Evolutionary conservation across 2,329 filamentous ascomycete genomes (phyloP).

Genomic region (Colletotrichum graminicola): DNA sequence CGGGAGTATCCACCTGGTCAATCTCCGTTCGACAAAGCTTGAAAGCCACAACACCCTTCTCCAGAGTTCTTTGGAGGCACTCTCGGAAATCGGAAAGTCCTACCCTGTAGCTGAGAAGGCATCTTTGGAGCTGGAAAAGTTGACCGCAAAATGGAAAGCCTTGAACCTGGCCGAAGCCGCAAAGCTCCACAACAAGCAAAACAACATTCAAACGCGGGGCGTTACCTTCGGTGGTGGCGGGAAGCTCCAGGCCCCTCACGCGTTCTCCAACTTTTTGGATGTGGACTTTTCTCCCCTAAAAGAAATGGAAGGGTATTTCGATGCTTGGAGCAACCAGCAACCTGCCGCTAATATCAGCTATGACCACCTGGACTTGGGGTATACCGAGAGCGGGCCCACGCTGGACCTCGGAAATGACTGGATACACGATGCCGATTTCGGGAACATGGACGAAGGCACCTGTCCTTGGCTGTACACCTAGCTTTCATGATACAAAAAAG

Average conservation of each 20-base stretch:
- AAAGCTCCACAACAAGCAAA: neutral
- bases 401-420: conserved; percentile 12
- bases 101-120: conserved; percentile 21
- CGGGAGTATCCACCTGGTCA: conserved; percentile 23
- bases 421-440: conserved; percentile 8
- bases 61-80: conserved; percentile 7
- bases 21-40: neutral
- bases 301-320: conserved; percentile 5
- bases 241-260: neutral
- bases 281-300: neutral
- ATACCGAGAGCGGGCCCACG: neutral
- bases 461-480: conserved; percentile 15
- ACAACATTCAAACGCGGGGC: neutral
- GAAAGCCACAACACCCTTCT: conserved; percentile 7
- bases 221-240: neutral
- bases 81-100: conserved; percentile 13
- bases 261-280: neutral
- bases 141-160: conserved; percentile 10
- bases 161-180: neutral
- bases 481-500: too few species aligned
- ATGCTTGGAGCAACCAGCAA: conserved; percentile 3
- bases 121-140: neutral
- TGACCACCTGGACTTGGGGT: neutral
- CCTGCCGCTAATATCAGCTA: neutral
- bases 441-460: neutral